Evolutionary conservation across 768 basidiomycete genomes (phyloP).

Genomic region (Gautieria morchelliformis): DNA sequence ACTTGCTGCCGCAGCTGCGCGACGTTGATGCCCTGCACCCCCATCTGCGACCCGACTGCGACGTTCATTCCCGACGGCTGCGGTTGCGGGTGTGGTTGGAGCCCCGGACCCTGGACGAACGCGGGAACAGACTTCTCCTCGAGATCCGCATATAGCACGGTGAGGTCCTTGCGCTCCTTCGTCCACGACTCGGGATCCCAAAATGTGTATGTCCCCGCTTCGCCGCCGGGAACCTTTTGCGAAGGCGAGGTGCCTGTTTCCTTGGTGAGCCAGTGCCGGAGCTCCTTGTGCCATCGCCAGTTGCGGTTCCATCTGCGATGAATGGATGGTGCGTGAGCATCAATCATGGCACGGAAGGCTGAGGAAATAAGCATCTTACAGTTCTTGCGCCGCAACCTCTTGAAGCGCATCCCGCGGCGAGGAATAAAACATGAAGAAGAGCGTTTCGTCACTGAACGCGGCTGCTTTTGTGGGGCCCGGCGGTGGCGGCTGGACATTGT

Average conservation of each 20-base stretch:
- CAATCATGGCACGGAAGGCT: background rate
- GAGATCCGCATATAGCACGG: slow-evolving; percentile 61
- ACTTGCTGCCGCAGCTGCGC: background rate
- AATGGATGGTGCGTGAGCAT: slow-evolving; percentile 10
- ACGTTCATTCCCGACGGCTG: background rate
- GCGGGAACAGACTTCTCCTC: slow-evolving; percentile 64
- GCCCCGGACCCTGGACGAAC: slow-evolving; percentile 46
- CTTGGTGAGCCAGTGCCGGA: slow-evolving; percentile 79
- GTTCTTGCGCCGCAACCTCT: slow-evolving; percentile 89
- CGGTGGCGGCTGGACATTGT: slow-evolving; percentile 83
- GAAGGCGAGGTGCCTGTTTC: slow-evolving; percentile 72
- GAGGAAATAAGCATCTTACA: slow-evolving; percentile 43
- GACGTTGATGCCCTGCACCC: background rate
- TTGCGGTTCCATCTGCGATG: slow-evolving; percentile 80
- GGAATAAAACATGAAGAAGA: slow-evolving; percentile 98
- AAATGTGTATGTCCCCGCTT: slow-evolving; percentile 83
- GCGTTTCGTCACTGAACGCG: slow-evolving; percentile 88
- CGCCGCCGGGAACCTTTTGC: slow-evolving; percentile 69
- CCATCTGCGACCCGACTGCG: background rate
- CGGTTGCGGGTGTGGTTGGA: slow-evolving; percentile 37
- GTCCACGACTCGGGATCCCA: slow-evolving; percentile 79
- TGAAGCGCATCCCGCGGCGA: slow-evolving; percentile 87
- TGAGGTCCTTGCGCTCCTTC: slow-evolving; percentile 71
- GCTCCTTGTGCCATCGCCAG: slow-evolving; percentile 94
- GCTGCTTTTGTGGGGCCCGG: slow-evolving; percentile 73